Conservation (phyloP, 2,329 filamentous ascomycete species). For the Aschersonia sp. region DNA sequence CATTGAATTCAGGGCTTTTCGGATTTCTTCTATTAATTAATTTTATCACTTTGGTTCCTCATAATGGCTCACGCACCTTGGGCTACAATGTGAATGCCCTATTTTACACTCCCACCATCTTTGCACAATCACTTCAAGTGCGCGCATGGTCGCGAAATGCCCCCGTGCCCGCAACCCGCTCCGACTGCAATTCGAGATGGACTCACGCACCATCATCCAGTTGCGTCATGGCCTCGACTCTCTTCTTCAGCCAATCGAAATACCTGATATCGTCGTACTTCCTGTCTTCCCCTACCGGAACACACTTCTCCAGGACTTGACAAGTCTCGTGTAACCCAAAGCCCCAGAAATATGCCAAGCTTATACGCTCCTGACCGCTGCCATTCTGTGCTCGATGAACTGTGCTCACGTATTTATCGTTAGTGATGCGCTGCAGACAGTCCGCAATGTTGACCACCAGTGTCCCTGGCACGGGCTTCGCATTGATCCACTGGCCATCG, state of each 20-base stretch:
- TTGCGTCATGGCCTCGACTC: slow-evolving; percentile 17
- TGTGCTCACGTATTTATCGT: slow-evolving; percentile 31
- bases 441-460: slow-evolving; percentile 39
- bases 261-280: slow-evolving; percentile 25
- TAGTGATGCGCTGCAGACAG: slow-evolving; percentile 35
- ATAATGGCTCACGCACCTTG: too few species aligned
- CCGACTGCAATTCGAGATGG: background rate
- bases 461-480: slow-evolving; percentile 22
- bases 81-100: too few species aligned
- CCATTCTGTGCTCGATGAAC: slow-evolving; percentile 32
- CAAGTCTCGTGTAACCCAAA: slow-evolving; percentile 25
- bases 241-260: slow-evolving; percentile 20
- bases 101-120: too few species aligned
- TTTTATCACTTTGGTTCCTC: too few species aligned
- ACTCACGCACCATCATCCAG: background rate
- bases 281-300: slow-evolving; percentile 16
- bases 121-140: too few species aligned
- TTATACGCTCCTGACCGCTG: slow-evolving; percentile 22
- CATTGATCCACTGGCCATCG: slow-evolving; percentile 25
- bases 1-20: too few species aligned
- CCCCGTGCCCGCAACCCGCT: background rate
- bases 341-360: slow-evolving; percentile 32
- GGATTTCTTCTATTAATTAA: too few species aligned
- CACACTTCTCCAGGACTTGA: slow-evolving; percentile 21
- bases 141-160: background rate